These are phyloP conservation scores for Coemansia erecta DNA, from an alignment of 192 early-diverging fungal species.

Conservation along the genomic window DNA sequence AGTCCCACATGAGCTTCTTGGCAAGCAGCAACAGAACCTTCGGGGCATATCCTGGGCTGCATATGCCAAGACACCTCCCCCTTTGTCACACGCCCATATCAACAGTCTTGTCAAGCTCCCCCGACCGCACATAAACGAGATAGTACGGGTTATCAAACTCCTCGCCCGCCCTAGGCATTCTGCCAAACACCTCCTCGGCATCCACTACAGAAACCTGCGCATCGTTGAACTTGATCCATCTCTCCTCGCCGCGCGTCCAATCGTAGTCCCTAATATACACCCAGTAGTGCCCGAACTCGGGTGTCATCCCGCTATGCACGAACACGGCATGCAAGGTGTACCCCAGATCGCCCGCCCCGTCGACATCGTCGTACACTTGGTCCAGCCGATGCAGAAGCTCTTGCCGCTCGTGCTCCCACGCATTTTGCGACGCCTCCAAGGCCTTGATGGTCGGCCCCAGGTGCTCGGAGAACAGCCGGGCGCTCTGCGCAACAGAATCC, in stretches of 20 bases:
- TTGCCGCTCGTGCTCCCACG: constrained; percentile 17
- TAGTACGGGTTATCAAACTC: constrained; percentile 66
- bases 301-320: constrained; percentile 65
- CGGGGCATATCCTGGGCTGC: neutral
- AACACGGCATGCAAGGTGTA: constrained; percentile 77
- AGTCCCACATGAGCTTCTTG: too few species aligned
- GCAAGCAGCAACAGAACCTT: too few species aligned
- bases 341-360: constrained; percentile 14
- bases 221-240: constrained; percentile 79
- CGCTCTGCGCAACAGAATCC: neutral
- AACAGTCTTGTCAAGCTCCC: constrained; percentile 15
- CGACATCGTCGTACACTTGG: constrained; percentile 19
- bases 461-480: constrained; percentile 4
- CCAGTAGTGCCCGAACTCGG: constrained; percentile 78
- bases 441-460: constrained; percentile 5
- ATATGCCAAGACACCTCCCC: too few species aligned
- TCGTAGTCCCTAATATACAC: constrained; percentile 65
- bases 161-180: constrained; percentile 48
- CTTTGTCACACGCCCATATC: constrained; percentile 25
- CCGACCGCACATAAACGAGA: constrained; percentile 62
- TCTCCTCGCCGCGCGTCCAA: constrained; percentile 16
- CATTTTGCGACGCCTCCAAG: constrained; percentile 8
- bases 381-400: constrained; percentile 9
- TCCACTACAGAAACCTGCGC: constrained; percentile 60
- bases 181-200: constrained; percentile 58